These are phyloP conservation scores for Hypoxylon sp. DNA, from an alignment of 2,329 filamentous ascomycete genomes.

Conservation along the genomic window DNA sequence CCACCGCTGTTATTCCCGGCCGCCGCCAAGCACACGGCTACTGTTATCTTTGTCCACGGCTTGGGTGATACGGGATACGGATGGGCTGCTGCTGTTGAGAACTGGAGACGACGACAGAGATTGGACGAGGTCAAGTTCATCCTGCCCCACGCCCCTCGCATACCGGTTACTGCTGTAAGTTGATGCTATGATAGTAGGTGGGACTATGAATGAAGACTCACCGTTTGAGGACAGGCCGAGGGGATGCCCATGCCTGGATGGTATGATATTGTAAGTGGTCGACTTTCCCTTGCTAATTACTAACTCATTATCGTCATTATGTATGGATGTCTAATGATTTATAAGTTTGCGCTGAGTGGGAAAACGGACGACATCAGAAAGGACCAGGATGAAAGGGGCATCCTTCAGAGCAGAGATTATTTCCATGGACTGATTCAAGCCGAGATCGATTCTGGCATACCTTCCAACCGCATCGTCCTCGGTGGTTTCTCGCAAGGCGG, in stretches of 20 bases:
- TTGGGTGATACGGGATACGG: conserved; percentile 86
- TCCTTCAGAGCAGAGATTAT: conserved; percentile 79
- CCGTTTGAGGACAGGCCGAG: conserved; percentile 69
- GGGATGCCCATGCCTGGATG: conserved; percentile 88
- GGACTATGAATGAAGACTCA: conserved; percentile 19
- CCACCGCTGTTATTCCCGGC: conserved; percentile 53
- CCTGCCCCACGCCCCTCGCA: conserved; percentile 89
- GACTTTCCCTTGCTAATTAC: background rate
- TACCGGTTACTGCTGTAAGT: conserved; percentile 86
- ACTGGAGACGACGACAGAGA: conserved; percentile 84
- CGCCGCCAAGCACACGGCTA: conserved; percentile 81
- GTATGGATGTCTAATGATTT: conserved; percentile 27
- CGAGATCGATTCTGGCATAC: conserved; percentile 86
- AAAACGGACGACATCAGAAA: conserved; percentile 50
- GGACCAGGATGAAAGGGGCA: conserved; percentile 76
- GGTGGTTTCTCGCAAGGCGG: conserved; percentile 91
- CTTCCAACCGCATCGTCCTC: conserved; percentile 85
- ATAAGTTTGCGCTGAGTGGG: conserved; percentile 50
- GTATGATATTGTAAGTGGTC: conserved; percentile 80
- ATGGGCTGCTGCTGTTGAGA: conserved; percentile 87
- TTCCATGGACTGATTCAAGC: conserved; percentile 84
- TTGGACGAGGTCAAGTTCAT: conserved; percentile 95
- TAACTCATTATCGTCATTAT: background rate
- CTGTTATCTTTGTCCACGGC: conserved; percentile 94
- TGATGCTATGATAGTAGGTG: background rate